Conservation (phyloP, 495 filamentous ascomycete species). For the Talaromyces ruber region DNA sequence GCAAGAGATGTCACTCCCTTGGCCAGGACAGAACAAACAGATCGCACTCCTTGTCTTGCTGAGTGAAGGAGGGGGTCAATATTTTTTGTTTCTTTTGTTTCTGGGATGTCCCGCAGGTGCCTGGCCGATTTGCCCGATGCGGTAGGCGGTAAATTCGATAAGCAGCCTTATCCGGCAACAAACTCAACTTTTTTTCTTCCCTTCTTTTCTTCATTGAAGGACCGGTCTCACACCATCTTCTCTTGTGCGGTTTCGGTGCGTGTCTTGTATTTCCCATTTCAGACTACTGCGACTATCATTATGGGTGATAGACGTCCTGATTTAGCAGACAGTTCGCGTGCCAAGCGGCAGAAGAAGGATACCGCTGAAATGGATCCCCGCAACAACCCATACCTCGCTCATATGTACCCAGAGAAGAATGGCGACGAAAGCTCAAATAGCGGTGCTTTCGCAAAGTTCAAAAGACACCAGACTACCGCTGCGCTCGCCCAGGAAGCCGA, state of each 20-base stretch:
- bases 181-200: background rate
- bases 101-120: conserved; percentile 2
- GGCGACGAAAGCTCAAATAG: conserved; percentile 34
- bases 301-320: conserved; percentile 38
- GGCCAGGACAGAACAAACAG: background rate
- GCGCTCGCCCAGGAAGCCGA: conserved; percentile 64
- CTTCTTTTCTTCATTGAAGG: background rate
- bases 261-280: background rate
- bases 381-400: conserved; percentile 82
- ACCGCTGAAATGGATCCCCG: conserved; percentile 39
- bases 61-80: background rate
- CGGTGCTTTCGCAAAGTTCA: conserved; percentile 53
- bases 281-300: background rate
- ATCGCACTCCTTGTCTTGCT: background rate
- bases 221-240: background rate
- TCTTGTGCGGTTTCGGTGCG: background rate
- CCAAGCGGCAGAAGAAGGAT: conserved; percentile 43
- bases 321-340: conserved; percentile 29
- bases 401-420: conserved; percentile 59
- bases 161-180: conserved; percentile 11
- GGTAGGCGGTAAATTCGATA: conserved; percentile 25
- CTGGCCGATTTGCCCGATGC: background rate
- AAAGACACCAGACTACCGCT: conserved; percentile 76
- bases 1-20: background rate
- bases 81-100: background rate